phyloP scores from a whole-genome alignment of 148 eudicot genomes.

The Cornus kousa region DNA sequence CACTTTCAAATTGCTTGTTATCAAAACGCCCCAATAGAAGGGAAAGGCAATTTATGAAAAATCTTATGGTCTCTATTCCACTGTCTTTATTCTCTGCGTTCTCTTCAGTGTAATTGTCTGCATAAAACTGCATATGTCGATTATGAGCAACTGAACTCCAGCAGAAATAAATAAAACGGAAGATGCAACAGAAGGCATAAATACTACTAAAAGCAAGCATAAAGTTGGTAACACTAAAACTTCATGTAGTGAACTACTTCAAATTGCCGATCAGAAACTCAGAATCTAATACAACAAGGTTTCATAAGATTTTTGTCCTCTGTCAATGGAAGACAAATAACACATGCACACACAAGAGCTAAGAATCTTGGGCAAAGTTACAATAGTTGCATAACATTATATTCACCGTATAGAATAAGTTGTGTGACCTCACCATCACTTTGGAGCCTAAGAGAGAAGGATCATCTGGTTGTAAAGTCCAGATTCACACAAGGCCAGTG shows the following conservation, averaged over 20 bases:
- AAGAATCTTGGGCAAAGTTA: too few relatives aligned
- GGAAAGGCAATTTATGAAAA: slow-evolving; percentile 70
- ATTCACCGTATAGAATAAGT: not conserved
- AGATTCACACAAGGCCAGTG: not conserved
- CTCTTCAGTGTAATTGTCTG: slow-evolving; percentile 47
- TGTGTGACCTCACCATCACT: not conserved
- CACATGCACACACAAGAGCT: too few relatives aligned
- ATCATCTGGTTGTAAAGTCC: not conserved
- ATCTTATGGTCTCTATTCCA: slow-evolving; percentile 54
- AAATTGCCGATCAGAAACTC: not conserved
- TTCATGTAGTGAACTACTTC: not conserved
- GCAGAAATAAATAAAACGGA: not conserved
- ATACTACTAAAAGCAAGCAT: not conserved
- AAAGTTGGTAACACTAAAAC: not conserved
- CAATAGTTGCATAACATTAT: too few relatives aligned
- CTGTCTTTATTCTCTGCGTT: slow-evolving; percentile 40
- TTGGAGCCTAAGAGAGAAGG: not conserved
- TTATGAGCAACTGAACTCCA: slow-evolving; percentile 9
- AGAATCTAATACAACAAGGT: not conserved
- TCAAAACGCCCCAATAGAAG: slow-evolving; percentile 66
- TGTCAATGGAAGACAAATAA: too few relatives aligned
- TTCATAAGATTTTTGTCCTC: too few relatives aligned
- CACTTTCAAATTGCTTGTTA: slow-evolving; percentile 46
- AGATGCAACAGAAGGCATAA: not conserved
- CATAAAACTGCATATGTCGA: slow-evolving; percentile 52